These are phyloP conservation scores for Botryosphaeria agaves DNA, from an alignment of 2,329 filamentous ascomycete species.

Conservation along the genomic window DNA sequence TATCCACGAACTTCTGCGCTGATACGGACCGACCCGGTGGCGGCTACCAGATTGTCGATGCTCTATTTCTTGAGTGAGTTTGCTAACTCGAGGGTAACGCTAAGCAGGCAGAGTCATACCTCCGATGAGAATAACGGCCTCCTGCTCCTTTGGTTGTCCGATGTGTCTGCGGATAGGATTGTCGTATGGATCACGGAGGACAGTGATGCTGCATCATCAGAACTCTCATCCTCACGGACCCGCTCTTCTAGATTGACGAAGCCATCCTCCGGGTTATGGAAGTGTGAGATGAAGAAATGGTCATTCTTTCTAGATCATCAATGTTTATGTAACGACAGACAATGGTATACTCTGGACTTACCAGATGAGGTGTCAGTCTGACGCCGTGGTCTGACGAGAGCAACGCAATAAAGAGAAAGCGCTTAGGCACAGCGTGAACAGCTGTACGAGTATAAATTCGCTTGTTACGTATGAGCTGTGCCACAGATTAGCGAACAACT, in stretches of 20 bases:
- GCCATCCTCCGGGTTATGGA: slow-evolving; percentile 55
- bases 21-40: slow-evolving; percentile 41
- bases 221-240: slow-evolving; percentile 6
- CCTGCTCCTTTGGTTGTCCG: slow-evolving; percentile 7
- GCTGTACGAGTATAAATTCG: slow-evolving; percentile 61
- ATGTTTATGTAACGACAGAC: too few relatives aligned
- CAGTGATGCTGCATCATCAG: slow-evolving; percentile 14
- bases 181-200: slow-evolving; percentile 21
- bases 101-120: slow-evolving; percentile 16
- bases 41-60: slow-evolving; percentile 42
- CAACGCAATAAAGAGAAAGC: slow-evolving; percentile 69
- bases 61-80: too few relatives aligned
- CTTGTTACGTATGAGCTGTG: slow-evolving; percentile 59
- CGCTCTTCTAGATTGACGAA: slow-evolving; percentile 56
- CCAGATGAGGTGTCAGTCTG: slow-evolving; percentile 24
- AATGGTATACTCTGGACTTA: too few relatives aligned
- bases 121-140: slow-evolving; percentile 26
- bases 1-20: slow-evolving; percentile 70
- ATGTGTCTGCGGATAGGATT: too few relatives aligned
- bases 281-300: slow-evolving; percentile 75
- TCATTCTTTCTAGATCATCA: too few relatives aligned
- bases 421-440: slow-evolving; percentile 55
- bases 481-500: not conserved
- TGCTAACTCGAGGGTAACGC: not conserved
- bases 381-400: slow-evolving; percentile 24